Conservation (phyloP, 345 rosid genomes). For the Stellera chamaejasme region DNA sequence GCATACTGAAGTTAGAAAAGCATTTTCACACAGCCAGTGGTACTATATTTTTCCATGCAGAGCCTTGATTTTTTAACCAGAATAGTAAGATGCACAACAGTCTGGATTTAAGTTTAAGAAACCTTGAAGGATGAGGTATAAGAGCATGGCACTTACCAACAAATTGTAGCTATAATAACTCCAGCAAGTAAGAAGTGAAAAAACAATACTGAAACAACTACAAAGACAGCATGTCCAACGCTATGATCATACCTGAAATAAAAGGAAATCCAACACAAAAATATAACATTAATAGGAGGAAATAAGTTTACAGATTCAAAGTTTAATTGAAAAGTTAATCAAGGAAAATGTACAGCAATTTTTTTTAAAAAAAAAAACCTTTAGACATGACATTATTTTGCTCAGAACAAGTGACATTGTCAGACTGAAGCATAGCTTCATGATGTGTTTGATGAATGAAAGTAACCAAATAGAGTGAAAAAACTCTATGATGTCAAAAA, state of each 20-base stretch:
- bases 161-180: slow-evolving; percentile 66
- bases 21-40: no score
- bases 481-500: no score
- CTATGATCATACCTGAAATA: slow-evolving; percentile 90
- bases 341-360: neutral
- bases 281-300: slow-evolving; percentile 1
- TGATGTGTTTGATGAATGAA: neutral
- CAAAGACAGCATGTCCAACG: slow-evolving; percentile 66
- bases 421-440: neutral
- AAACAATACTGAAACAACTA: slow-evolving; percentile 68
- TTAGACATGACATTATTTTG: neutral
- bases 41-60: no score
- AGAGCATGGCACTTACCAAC: slow-evolving; percentile 56
- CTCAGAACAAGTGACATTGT: slow-evolving; percentile 1
- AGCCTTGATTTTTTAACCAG: no score
- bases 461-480: no score
- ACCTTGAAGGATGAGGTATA: neutral
- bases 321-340: no score
- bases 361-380: neutral
- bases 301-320: no score
- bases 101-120: slow-evolving; percentile 2
- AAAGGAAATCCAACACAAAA: slow-evolving; percentile 9
- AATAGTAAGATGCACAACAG: neutral
- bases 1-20: no score
- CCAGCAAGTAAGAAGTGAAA: slow-evolving; percentile 79